phyloP scores from a whole-genome alignment of 441 rosid species.

The Gossypium lobatum region DNA sequence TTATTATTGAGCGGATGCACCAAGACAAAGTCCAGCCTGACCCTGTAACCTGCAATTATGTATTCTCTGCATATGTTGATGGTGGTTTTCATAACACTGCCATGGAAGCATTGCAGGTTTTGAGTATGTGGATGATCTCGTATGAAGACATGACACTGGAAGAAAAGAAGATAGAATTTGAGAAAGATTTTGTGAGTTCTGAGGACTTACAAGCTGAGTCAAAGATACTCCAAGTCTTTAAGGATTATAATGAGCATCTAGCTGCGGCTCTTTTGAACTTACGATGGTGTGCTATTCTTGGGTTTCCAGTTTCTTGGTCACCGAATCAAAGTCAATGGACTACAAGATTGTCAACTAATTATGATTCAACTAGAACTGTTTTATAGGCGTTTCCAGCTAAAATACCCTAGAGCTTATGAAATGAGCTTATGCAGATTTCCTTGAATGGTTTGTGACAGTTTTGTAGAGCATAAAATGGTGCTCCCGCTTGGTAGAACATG shows the following conservation, averaged over 20 bases:
- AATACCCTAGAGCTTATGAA: neutral
- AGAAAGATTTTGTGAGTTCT: slow-evolving; percentile 43
- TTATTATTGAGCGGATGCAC: slow-evolving; percentile 54
- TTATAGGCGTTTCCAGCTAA: neutral
- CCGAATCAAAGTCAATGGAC: slow-evolving; percentile 62
- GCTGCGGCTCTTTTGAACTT: slow-evolving; percentile 55
- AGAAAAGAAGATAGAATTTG: slow-evolving; percentile 42
- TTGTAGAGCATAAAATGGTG: neutral
- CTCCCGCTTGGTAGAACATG: neutral
- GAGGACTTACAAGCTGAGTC: slow-evolving; percentile 57
- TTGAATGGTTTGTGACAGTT: neutral
- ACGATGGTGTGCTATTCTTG: slow-evolving; percentile 76
- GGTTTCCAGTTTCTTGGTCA: slow-evolving; percentile 51
- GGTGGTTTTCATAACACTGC: slow-evolving; percentile 45
- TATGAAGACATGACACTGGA: slow-evolving; percentile 29
- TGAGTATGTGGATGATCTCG: slow-evolving; percentile 65
- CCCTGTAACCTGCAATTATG: slow-evolving; percentile 57
- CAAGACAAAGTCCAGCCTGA: slow-evolving; percentile 58
- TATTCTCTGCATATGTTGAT: slow-evolving; percentile 45
- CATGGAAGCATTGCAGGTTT: slow-evolving; percentile 67
- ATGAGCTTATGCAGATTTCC: neutral
- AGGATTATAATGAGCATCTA: slow-evolving; percentile 34
- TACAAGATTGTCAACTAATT: slow-evolving; percentile 37
- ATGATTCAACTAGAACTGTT: slow-evolving; percentile 14
- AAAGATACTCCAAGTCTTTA: slow-evolving; percentile 38